Evolutionary conservation across 2,329 filamentous ascomycete genomes (phyloP), one percentile per base, ranked within the genome.

Genomic region (Aspergillus neotritici): DNA sequence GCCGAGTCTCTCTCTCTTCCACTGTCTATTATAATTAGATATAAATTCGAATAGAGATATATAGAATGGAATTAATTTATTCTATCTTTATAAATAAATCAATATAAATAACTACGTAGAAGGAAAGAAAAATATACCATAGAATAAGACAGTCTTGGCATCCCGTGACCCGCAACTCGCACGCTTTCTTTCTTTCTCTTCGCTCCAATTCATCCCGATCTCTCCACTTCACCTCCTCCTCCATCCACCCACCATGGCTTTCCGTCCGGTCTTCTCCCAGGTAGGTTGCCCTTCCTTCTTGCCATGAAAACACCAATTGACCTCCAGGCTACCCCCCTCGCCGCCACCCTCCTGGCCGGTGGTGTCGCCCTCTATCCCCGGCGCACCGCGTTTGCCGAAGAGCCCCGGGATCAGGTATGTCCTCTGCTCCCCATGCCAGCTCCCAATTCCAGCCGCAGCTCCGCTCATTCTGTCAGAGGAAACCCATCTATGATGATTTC

Each of bases 401-500:
- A 63, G 44, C 65, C 68, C 40, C 53, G 53, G 31, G 60, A 68
- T 28, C 38, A 47, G 31, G 67, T 66, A 65, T 47, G 61, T 48
- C 11, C 41, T 47, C 30, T 37, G 29, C 12, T 30, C 7, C 13
- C 31, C 14, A 4, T 30, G 4, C 11, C 37, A 32, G 14, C 17
- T 5, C 16, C 12, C 21, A 28, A 13, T 31, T 40, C 16, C 21
- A 30, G 31, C 8, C 11, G 17, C 3, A 17, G 17, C n/a, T 34
- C 25, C 7, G 13, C 25, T 21, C 15, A 21, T 39, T 35, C 30
- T 35, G 38, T 21, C 51, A 66, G 64, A 58, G 62, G 54, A 71
- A 70, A 62, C 64, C 68, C 36, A 71, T 71, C 55, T 71, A 71
- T 56, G 66, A 70, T 52, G 64, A 67, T 52, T 58, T 60, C 49